Base-by-base conservation (phyloP, 2,329 filamentous ascomycete genomes). In the Stachybotrys echinatus region DNA sequence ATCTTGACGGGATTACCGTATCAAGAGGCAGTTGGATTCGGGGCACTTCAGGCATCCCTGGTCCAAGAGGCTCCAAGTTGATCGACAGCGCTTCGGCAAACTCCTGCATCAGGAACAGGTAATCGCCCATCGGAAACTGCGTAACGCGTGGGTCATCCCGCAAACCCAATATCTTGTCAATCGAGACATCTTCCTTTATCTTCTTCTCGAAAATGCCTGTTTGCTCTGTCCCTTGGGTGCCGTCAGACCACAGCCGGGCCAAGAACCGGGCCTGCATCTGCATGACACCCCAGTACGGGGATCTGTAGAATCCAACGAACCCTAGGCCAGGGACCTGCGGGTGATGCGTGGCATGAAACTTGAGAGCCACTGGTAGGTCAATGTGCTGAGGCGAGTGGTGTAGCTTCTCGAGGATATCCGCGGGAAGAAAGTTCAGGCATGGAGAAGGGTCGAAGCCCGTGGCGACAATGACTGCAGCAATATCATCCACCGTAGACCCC, bases 101-200 rank as follows among this genome's bases (percentile, higher is more conserved):
- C 12, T 87, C 80, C 55, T 90, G 83, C 75, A 92, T 85, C 12
- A 92, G 68, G 53, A 84, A 92, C 7, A 83, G 67, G 63, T 92
- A 92, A 65, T 95, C 89, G 10, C 84, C 85, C 85, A 92, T 92
- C 37, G 88, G 89, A 57, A 91, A 94, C 58, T 94, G 89, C 53
- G 65, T 86, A 56, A 69, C 68, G 6, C 72, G 76, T 10, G 67
- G 74, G 57, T 79, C 76, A 20, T 60, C 59, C 12, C 85, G 76
- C 27, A 88, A 71, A 3, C 65, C 58, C 1, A 81, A 60, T 0
- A 79, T 76, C 20, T 72, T 67, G 23, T 69, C 62, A 7, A 79
- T 69, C 0, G 72, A 75, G 18, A 65, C 63, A 49, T 80, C 77
- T 0, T 65, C 57, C 5, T 60, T 54, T 12, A 82, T 63, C 4